These are phyloP conservation scores for Cucumis hystrix DNA, from an alignment of 306 rosid species.

Conservation along the genomic window DNA sequence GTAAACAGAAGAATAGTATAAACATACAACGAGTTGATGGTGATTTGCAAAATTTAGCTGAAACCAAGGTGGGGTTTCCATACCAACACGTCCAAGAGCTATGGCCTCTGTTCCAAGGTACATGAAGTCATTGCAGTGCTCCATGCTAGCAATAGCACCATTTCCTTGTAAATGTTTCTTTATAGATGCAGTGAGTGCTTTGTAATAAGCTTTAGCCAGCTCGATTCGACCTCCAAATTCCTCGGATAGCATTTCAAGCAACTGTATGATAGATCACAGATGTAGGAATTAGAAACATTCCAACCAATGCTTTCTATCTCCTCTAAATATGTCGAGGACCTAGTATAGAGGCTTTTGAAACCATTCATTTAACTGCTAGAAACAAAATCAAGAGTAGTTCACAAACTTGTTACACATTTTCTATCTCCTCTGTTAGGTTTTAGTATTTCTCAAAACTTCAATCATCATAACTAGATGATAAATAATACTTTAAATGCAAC, in stretches of 20 bases:
- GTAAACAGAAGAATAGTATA: background rate
- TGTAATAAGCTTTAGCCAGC: conserved; percentile 46
- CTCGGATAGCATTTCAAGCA: conserved; percentile 64
- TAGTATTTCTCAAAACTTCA: background rate
- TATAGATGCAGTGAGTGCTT: conserved; percentile 46
- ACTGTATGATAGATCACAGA: conserved; percentile 15
- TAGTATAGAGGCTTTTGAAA: no score
- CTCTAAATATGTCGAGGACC: no score
- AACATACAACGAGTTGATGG: background rate
- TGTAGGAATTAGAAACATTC: background rate
- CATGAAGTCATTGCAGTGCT: conserved; percentile 74
- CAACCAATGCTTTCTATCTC: background rate
- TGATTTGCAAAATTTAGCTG: background rate
- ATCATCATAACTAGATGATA: background rate
- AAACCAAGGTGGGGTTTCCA: background rate
- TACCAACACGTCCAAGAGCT: conserved; percentile 63
- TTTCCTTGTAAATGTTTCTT: conserved; percentile 63
- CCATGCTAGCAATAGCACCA: conserved; percentile 75
- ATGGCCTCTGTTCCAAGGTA: conserved; percentile 69
- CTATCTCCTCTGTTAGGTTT: no score
- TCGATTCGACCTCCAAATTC: conserved; percentile 58
- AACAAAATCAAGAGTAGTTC: no score
- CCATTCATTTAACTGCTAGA: no score
- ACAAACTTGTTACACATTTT: no score
- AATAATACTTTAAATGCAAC: background rate